Evolutionary conservation across 192 early-diverging fungal genomes (phyloP), one percentile per base, ranked within the genome.

Genomic region (Podila clonocystis): DNA sequence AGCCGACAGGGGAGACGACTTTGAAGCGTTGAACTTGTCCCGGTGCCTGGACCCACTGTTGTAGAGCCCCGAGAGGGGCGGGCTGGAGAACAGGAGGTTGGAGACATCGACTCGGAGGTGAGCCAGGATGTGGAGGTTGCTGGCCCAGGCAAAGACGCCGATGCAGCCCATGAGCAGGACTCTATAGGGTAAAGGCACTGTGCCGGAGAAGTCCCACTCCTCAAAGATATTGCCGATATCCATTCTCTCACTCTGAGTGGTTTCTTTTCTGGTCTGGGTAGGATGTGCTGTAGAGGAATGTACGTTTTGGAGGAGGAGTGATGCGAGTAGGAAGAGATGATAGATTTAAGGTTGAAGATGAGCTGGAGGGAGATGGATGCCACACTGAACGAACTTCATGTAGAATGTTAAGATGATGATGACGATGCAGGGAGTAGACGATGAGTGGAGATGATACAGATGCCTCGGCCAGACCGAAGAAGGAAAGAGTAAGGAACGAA

Each of bases 101-200:
- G 73, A 68, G 31, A 83, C 83, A 73, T 91, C 88, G 49, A 91
- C 85, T 30, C 82, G 70, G 15, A 66, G 59, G 12, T 72, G 63
- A 5, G 73, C 67, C 30, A 91, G 76, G 50, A 89, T 78, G 48
- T 87, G 82, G 17, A 91, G 49, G 74, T 89, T 89, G 45, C 83
- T 71, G 7, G 82, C 87, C 90, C 90, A 91, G 22, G 85, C 87
- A 87, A 89, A 91, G 50, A 89, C 65, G 31, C 90, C 90, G 45
- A 90, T 82, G 58, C 80, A 82, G 12, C 85, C 63, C 59, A 89
- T 71, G 24, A 89, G 55, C 17, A 91, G 62, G 19, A 85, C 85
- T 60, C 87, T 79, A 67, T 85, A 91, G 6, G 77, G 77, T 33
- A 83, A 60, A 6, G 90, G 87, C 31, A 91, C 79, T 0, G 63